Evolutionary conservation across 768 basidiomycete species (phyloP).

Genomic region (Coprinopsis strossmayeri): DNA sequence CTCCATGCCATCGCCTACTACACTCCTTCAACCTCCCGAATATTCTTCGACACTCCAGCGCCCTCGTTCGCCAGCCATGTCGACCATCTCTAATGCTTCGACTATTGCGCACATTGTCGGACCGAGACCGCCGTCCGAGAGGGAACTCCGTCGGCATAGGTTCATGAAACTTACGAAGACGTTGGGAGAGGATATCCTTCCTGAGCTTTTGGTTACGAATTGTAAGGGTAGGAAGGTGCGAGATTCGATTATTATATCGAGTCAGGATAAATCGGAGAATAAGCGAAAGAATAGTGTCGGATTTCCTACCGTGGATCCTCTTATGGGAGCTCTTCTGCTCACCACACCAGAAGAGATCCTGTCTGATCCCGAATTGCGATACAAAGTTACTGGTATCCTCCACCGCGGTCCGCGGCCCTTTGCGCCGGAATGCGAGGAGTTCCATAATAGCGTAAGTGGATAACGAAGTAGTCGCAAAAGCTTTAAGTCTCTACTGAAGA

Average conservation of each 20-base stretch:
- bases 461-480: too few species aligned
- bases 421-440: background rate
- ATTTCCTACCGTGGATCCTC: background rate
- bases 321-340: background rate
- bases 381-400: background rate
- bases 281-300: background rate
- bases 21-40: background rate
- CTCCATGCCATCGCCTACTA: background rate
- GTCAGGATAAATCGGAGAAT: background rate
- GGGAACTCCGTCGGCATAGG: slow-evolving; percentile 5
- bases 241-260: background rate
- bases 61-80: background rate
- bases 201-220: slow-evolving; percentile 5
- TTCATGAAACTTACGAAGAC: slow-evolving; percentile 9
- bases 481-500: too few species aligned
- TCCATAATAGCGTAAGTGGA: too few species aligned
- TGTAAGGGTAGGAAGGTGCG: background rate
- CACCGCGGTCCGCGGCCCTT: background rate
- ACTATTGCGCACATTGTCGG: slow-evolving; percentile 1
- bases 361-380: background rate
- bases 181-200: slow-evolving; percentile 8
- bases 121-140: slow-evolving; percentile 2
- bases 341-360: background rate
- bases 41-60: background rate
- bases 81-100: background rate